A percentile compares a stretch with the other conserved stretches of the same genome.
These are phyloP conservation scores for Eutrema japonicum DNA, from an alignment of 345 rosid genomes.

Conservation along the genomic window DNA sequence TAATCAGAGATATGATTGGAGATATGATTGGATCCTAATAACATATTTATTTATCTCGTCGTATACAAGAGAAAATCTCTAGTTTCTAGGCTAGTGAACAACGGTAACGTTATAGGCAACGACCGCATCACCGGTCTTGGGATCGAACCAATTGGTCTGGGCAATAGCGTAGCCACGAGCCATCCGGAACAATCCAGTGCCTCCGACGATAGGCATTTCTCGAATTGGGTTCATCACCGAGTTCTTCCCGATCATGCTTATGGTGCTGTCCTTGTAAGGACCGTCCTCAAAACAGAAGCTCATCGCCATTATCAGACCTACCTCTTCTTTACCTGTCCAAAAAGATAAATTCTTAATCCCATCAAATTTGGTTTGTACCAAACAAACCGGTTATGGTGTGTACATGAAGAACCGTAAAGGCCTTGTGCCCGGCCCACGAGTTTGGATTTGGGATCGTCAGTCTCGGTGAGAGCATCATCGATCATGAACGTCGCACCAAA, in stretches of 20 bases:
- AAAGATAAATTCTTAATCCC: background rate
- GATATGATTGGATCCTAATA: too few species aligned
- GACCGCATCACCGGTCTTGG: constrained; percentile 54
- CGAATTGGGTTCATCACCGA: constrained; percentile 42
- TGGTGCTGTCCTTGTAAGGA: constrained; percentile 64
- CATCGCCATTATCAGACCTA: constrained; percentile 59
- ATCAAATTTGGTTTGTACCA: background rate
- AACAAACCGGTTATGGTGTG: background rate
- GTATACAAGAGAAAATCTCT: too few species aligned
- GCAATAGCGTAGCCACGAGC: constrained; percentile 70
- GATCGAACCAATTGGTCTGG: constrained; percentile 48
- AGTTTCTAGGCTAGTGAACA: constrained; percentile 42
- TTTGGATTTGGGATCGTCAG: constrained; percentile 60
- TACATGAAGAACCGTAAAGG: constrained; percentile 51
- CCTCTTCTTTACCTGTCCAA: constrained; percentile 46
- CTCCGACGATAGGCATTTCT: constrained; percentile 71
- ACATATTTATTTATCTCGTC: too few species aligned
- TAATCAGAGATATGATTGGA: too few species aligned
- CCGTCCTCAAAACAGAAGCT: constrained; percentile 61
- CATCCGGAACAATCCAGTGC: constrained; percentile 62
- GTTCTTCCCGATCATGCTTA: constrained; percentile 60
- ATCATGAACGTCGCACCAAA: constrained; percentile 59
- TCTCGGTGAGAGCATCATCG: constrained; percentile 63
- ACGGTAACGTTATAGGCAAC: constrained; percentile 69
- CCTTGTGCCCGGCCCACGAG: constrained; percentile 76